A percentile compares a stretch with the other conserved stretches of the same genome.
Evolutionary conservation across 2,329 filamentous ascomycete genomes (phyloP).

Genomic region (Neofusicoccum ribis): DNA sequence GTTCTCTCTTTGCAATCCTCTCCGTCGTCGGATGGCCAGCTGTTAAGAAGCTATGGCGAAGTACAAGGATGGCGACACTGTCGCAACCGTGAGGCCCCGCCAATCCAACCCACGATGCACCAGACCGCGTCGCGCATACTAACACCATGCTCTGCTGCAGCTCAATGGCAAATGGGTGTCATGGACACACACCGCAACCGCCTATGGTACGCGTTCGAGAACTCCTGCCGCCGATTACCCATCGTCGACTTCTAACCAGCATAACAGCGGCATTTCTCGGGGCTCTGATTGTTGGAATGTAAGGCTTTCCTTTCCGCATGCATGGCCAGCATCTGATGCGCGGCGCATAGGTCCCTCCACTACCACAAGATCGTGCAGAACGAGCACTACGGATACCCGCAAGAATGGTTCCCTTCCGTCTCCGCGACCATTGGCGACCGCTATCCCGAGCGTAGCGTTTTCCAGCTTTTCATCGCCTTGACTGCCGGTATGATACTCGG

Average conservation of each 20-base stretch:
- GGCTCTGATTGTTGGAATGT: constrained; percentile 74
- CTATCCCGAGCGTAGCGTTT: constrained; percentile 94
- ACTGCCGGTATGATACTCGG: constrained; percentile 68
- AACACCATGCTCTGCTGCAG: constrained; percentile 34
- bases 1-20: background rate
- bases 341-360: constrained; percentile 64
- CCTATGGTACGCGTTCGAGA: constrained; percentile 63
- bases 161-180: constrained; percentile 89
- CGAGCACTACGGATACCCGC: constrained; percentile 75
- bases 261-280: constrained; percentile 75
- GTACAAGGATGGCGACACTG: constrained; percentile 62
- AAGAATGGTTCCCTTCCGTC: constrained; percentile 96
- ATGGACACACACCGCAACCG: constrained; percentile 79
- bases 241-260: background rate
- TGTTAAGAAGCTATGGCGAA: constrained; percentile 53
- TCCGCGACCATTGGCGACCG: constrained; percentile 96
- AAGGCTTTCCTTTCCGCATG: constrained; percentile 5
- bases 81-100: constrained; percentile 54
- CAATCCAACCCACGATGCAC: background rate
- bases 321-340: background rate
- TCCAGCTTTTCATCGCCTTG: constrained; percentile 95
- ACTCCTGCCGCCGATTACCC: background rate
- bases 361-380: constrained; percentile 98
- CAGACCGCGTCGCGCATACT: background rate
- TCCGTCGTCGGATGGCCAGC: constrained; percentile 9